Evolutionary conservation across 2,329 filamentous ascomycete species (phyloP), one percentile per base, ranked within the genome.

Genomic region (Lizonia empirigonia): DNA sequence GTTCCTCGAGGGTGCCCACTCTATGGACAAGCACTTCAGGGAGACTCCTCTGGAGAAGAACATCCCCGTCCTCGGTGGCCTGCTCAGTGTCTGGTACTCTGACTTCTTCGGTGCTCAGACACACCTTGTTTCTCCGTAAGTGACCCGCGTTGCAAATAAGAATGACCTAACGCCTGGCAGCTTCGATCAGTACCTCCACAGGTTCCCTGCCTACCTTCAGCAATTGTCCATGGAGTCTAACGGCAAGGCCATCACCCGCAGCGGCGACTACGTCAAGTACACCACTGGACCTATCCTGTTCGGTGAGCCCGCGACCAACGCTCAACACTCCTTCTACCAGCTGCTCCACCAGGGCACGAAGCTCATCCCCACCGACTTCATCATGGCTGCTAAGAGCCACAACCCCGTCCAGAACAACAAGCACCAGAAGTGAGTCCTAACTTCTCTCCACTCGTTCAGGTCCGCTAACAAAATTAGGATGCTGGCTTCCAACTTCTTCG

Each of bases 311-410:
- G 95, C 91, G 77, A 99, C 94, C 75, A 99, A 99, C 74, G 94
- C 94, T 35, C 94, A 99, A 81, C 94, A 99, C 85, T 97, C 94
- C 55, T 99, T 99, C 87, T 99, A 96, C 88, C 94, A 99, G 84
- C 88, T 99, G 38, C 86, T 99, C 53, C 94, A 99, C 83, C 94
- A 99, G 78, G 94, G 94, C 69, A 99, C 94, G 67, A 97, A 97
- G 85, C 87, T 99, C 70, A 97, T 99, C 73, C 94, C 94, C 13
- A 88, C 93, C 64, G 94, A 99, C 78, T 99, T 99, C 81, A 95
- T 99, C 79, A 81, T 99, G 66, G 94, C 94, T 30, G 92, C 91
- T 60, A 85, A 97, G 80, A 95, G 91, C 48, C 94, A 99, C 84
- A 99, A 99, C 84, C 92, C 93, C 46, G 87, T 96, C 59, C 86